Evolutionary conservation across 768 basidiomycete species (phyloP).

Genomic region (Leccinum ochraceum): DNA sequence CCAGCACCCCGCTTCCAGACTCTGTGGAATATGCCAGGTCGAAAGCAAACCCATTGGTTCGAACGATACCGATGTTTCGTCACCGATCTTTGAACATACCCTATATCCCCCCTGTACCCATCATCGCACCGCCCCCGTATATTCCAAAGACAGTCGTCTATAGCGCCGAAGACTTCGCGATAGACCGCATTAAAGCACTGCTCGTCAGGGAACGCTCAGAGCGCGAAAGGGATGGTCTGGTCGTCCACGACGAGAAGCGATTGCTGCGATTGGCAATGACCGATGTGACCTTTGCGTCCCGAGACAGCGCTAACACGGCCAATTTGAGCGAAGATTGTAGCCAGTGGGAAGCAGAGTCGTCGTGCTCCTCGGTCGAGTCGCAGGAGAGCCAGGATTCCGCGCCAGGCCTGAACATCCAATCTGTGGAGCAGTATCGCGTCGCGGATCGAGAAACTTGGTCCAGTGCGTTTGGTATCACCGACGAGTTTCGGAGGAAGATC

Average conservation of each 20-base stretch:
- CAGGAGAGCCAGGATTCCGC: constrained; percentile 20
- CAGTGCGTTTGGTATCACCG: constrained; percentile 33
- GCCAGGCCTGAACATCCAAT: not conserved
- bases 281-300: constrained; percentile 2
- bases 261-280: not conserved
- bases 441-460: constrained; percentile 16
- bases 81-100: constrained; percentile 34
- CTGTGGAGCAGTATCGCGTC: not conserved
- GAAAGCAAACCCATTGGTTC: constrained; percentile 24
- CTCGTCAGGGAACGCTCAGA: constrained; percentile 32
- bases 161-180: constrained; percentile 44
- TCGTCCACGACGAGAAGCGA: constrained; percentile 13
- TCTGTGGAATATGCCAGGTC: constrained; percentile 25
- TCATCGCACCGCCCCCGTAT: constrained; percentile 54
- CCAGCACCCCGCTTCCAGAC: constrained; percentile 27
- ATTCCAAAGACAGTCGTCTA: constrained; percentile 23
- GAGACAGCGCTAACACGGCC: constrained; percentile 10
- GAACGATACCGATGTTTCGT: constrained; percentile 19
- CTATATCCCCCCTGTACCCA: constrained; percentile 39
- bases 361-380: constrained; percentile 13
- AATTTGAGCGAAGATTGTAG: constrained; percentile 13
- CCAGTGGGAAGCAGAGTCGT: constrained; percentile 22
- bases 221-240: constrained; percentile 38
- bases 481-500: constrained; percentile 35
- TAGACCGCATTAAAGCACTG: constrained; percentile 42